Base-by-base conservation (phyloP, 2,329 filamentous ascomycete genomes). In the Microdochium trichocladiopsis region DNA sequence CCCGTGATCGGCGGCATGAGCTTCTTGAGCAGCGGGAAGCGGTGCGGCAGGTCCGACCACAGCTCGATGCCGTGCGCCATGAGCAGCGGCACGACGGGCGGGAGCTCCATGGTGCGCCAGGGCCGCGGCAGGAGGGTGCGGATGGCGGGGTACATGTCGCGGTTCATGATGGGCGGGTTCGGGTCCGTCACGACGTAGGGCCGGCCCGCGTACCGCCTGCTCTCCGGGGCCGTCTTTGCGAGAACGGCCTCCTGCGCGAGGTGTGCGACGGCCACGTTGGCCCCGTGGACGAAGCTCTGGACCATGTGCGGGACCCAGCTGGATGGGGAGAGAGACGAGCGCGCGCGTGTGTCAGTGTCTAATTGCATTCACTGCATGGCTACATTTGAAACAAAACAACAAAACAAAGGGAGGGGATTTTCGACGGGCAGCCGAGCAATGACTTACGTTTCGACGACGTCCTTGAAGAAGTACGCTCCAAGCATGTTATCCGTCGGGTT, bases 401-500 rank as follows among this genome's bases (percentile, higher is more conserved):
- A n/a, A n/a, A n/a, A n/a, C n/a, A n/a, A n/a, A n/a, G n/a, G n/a
- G n/a, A n/a, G n/a, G n/a, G n/a, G n/a, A n/a, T n/a, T n/a, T n/a
- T n/a, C n/a, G n/a, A n/a, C n/a, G n/a, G 10, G 36, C 10, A 41
- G 36, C 10, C 8, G n/a, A 41, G n/a, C n/a, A 18, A 41, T 16
- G 21, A 72, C 67, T 73, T 65, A 80, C 65, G 72, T 72, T 9
- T 73, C 72, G 49, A 63, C 61, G 1, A 70, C 62, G 1, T 63
- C 61, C 31, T 61, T 65, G 21, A 63, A 65, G 37, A 79, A 59
- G 47, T 74, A 72, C 1, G 68, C 60, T 1, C 72, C 72, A 1
- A 75, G 68, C 2, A 75, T 68, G 33, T 73, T 73, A 57, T 79
- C 73, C 3, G 68, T 72, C 1, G 72, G 73, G 48, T 76, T 70